A percentile compares a stretch with the other conserved stretches of the same genome.
Evolutionary conservation across 352 stramenopile genomes (phyloP).

Genomic region (Hyaloperonospora brassicae): DNA sequence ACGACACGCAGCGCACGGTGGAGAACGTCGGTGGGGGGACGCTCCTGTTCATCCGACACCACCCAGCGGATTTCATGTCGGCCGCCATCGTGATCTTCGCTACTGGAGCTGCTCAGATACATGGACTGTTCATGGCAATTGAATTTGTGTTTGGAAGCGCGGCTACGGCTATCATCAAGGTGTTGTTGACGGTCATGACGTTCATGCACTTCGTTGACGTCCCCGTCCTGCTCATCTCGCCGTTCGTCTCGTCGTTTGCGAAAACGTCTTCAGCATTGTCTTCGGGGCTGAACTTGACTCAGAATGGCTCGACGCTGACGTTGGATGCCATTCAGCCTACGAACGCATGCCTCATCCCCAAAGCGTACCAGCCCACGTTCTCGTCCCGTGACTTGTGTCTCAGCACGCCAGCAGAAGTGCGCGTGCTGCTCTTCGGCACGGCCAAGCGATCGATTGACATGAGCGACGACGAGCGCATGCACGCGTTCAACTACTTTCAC

Average conservation of each 20-base stretch:
- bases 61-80: conserved; percentile 19
- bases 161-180: conserved; percentile 10
- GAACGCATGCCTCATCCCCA: conserved; percentile 12
- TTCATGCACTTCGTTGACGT: conserved; percentile 27
- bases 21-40: conserved; percentile 20
- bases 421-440: conserved; percentile 21
- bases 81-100: conserved; percentile 14
- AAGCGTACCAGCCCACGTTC: conserved; percentile 13
- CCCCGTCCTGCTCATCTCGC: conserved; percentile 22
- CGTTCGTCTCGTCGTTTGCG: conserved; percentile 19
- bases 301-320: conserved; percentile 1
- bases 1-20: conserved; percentile 15
- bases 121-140: conserved; percentile 14
- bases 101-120: conserved; percentile 16
- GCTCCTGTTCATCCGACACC: conserved; percentile 21
- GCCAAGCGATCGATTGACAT: conserved; percentile 15
- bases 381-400: conserved; percentile 23
- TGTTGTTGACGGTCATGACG: conserved; percentile 18
- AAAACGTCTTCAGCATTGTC: conserved; percentile 7
- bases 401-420: conserved; percentile 9
- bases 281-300: background rate
- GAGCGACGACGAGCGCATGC: conserved; percentile 8
- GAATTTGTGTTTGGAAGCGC: conserved; percentile 13
- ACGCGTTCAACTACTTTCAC: conserved; percentile 24
- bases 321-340: conserved; percentile 10